Evolutionary conservation across 805 yeast genomes (phyloP).

Genomic region (Candida suzukii): DNA sequence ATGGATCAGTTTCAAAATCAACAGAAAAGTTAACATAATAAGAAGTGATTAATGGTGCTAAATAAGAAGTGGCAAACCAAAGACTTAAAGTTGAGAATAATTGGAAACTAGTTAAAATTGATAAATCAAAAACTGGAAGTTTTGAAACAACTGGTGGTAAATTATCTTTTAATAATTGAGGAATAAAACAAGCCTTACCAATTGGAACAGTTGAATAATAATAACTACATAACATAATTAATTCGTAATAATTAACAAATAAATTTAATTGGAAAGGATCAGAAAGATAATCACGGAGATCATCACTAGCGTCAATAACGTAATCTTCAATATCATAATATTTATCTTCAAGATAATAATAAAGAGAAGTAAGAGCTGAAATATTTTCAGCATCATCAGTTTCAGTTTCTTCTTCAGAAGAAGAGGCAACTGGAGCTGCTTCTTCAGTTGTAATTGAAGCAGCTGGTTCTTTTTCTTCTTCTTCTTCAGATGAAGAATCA

Average conservation of each 20-base stretch:
- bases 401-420: conserved; percentile 5
- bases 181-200: conserved; percentile 13
- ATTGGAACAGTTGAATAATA: conserved; percentile 12
- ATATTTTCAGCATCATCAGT: conserved; percentile 7
- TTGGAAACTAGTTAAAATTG: conserved; percentile 24
- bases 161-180: conserved; percentile 15
- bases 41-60: conserved; percentile 35
- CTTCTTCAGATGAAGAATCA: conserved; percentile 9
- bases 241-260: conserved; percentile 17
- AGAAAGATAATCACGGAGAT: conserved; percentile 23
- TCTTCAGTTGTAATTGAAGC: too few relatives aligned
- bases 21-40: conserved; percentile 49
- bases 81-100: conserved; percentile 26
- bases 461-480: conserved; percentile 5
- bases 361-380: background rate
- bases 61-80: conserved; percentile 36
- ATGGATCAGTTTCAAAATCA: conserved; percentile 44
- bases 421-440: conserved; percentile 2
- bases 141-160: conserved; percentile 14
- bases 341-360: conserved; percentile 40
- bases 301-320: conserved; percentile 17
- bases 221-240: conserved; percentile 10
- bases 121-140: conserved; percentile 29
- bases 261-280: conserved; percentile 26
- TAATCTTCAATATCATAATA: conserved; percentile 24